Base-by-base conservation (phyloP, 345 rosid species). In the Pseudoturritis turrita region DNA sequence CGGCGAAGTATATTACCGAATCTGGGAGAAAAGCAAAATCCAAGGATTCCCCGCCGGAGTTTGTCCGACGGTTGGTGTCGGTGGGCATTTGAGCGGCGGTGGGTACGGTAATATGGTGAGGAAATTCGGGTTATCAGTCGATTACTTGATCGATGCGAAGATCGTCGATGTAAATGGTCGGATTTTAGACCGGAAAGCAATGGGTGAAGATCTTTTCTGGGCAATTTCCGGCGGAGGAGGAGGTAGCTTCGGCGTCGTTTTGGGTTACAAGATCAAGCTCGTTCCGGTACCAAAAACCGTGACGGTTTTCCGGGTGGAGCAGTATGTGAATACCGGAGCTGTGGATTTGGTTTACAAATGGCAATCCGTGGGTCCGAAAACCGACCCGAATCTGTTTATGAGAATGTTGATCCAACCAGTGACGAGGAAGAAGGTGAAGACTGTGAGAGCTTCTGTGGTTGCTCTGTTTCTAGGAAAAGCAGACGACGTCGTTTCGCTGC, bases 191-290 rank as follows among this genome's bases (percentile, higher is more conserved):
- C 72, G 89, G 35, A 78, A 75, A 63, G 26, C 70, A 10, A 87
- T 87, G 91, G 91, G 89, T 0, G 87, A 83, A 33, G 87, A 85
- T 71, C 82, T 85, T 4, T 87, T 87, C 47, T 87, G 89, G 89
- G 89, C 92, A 0, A 82, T 85, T 10, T 39, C 80, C 7, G 92
- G 92, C 4, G 88, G 92, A 0, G 92, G 92, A 0, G 92, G 81
- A 35, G 88, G 71, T 0, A 88, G 92, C 78, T 88, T 70, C 35
- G 84, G 84, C 21, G 89, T 84, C 21, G 62, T 88, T 1, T 68
- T 88, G 15, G 51, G 88, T 0, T 87, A 81, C 54, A 81, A 83
- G 54, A 50, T 87, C 39, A 80, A 85, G 41, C 86, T 88, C 7
- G 89, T 88, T 8, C 65, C 71, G 0, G 92, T 88, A 0, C 89